phyloP scores from a whole-genome alignment of 768 basidiomycete genomes.

The Lentinus brumalis region DNA sequence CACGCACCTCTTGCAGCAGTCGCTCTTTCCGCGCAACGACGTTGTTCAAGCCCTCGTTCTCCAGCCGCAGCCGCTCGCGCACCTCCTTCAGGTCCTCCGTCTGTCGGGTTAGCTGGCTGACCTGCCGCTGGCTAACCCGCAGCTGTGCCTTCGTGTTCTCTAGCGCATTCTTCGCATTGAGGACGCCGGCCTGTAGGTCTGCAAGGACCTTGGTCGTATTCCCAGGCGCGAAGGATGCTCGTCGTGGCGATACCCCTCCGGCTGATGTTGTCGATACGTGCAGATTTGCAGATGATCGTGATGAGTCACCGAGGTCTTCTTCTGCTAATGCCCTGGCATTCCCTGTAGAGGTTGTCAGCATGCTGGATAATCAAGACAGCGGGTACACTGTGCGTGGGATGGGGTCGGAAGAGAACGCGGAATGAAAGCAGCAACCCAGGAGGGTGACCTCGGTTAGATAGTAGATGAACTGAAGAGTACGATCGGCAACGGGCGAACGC shows the following conservation, averaged over 20 bases:
- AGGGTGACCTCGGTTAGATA: no score
- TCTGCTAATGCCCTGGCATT: conserved; percentile 85
- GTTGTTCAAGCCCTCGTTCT: conserved; percentile 87
- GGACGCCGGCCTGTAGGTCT: conserved; percentile 82
- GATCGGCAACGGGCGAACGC: no score
- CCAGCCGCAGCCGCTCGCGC: conserved; percentile 75
- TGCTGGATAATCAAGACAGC: conserved; percentile 12
- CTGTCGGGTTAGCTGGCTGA: conserved; percentile 81
- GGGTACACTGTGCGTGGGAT: not conserved
- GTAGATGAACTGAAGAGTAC: no score
- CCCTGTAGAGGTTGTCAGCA: conserved; percentile 44
- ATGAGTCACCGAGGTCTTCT: conserved; percentile 54
- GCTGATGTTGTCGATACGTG: conserved; percentile 38
- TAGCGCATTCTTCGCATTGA: conserved; percentile 75
- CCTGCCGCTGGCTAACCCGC: conserved; percentile 76
- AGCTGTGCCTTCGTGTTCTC: conserved; percentile 88
- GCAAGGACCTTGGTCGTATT: conserved; percentile 88
- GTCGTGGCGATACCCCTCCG: conserved; percentile 51
- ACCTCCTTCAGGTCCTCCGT: conserved; percentile 89
- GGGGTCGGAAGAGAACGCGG: no score
- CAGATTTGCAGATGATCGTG: conserved; percentile 21
- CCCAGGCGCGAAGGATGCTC: conserved; percentile 66
- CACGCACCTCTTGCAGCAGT: conserved; percentile 75
- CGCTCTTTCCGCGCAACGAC: conserved; percentile 88
- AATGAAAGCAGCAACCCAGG: no score